Percentiles rank a stretch among this genome's conserved stretches.
Evolutionary conservation across 1,284 basidiomycete species (phyloP).

Genomic region (Sporisorium scitamineum): DNA sequence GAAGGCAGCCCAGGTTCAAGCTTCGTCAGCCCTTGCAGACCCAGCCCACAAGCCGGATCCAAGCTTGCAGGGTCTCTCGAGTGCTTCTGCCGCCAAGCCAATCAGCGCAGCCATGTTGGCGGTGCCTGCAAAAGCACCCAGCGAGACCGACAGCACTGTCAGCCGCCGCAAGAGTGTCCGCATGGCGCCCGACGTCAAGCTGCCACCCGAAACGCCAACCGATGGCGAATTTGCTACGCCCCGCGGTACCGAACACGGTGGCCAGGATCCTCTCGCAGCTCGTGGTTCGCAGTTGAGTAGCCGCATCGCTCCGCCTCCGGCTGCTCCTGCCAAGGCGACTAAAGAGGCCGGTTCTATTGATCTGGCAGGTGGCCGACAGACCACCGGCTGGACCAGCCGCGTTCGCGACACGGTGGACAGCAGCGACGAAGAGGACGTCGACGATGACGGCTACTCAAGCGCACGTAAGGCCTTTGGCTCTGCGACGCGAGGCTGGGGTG

Average conservation of each 20-base stretch:
- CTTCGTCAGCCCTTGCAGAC: conserved; percentile 38
- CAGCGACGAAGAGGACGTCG: conserved; percentile 62
- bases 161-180: conserved; percentile 64
- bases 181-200: conserved; percentile 64
- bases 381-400: conserved; percentile 60
- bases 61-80: conserved; percentile 29
- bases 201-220: conserved; percentile 59
- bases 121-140: conserved; percentile 31
- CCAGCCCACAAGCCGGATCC: conserved; percentile 42
- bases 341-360: conserved; percentile 52
- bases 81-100: conserved; percentile 19
- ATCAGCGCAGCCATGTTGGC: conserved; percentile 7
- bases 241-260: conserved; percentile 43
- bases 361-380: conserved; percentile 40
- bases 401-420: conserved; percentile 48
- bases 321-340: conserved; percentile 33
- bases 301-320: conserved; percentile 57
- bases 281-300: conserved; percentile 38
- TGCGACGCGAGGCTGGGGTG: conserved; percentile 55
- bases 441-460: conserved; percentile 52
- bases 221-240: conserved; percentile 27
- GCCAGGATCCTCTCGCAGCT: conserved; percentile 41
- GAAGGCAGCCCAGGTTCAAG: conserved; percentile 45
- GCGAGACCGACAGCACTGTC: conserved; percentile 44
- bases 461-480: conserved; percentile 64